Conservation (phyloP, 441 rosid species). For the Adansonia gregorii region DNA sequence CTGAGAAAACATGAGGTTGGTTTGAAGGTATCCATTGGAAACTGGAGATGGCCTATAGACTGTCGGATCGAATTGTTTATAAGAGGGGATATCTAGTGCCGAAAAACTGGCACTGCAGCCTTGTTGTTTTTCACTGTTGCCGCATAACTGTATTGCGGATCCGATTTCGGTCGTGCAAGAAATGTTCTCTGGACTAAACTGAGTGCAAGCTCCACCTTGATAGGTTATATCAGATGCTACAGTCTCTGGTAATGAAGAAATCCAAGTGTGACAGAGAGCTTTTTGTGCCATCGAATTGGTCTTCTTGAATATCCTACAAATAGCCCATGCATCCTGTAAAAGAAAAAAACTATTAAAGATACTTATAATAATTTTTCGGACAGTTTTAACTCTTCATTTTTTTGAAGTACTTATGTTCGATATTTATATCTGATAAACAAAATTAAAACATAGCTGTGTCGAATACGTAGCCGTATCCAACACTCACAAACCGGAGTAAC, state of each 20-base stretch:
- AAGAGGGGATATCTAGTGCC: constrained; percentile 37
- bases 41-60: constrained; percentile 35
- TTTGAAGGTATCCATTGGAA: constrained; percentile 37
- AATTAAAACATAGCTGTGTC: no score
- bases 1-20: constrained; percentile 43
- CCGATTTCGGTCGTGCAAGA: constrained; percentile 56
- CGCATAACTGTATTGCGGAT: constrained; percentile 41
- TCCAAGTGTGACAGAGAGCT: constrained; percentile 69
- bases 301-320: constrained; percentile 95
- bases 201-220: constrained; percentile 39
- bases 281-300: constrained; percentile 76
- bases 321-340: constrained; percentile 92
- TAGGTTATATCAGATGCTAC: constrained; percentile 35
- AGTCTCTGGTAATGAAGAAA: constrained; percentile 43
- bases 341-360: no score
- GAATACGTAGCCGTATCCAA: no score
- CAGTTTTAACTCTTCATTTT: no score
- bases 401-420: no score
- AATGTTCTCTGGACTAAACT: constrained; percentile 49
- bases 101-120: constrained; percentile 36
- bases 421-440: no score
- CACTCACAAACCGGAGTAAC: no score
- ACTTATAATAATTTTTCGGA: no score
- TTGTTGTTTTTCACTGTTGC: constrained; percentile 40
- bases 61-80: constrained; percentile 35